phyloP scores from a whole-genome alignment of 1,139 yeast genomes.

The Geotrichum phurueaensis region DNA sequence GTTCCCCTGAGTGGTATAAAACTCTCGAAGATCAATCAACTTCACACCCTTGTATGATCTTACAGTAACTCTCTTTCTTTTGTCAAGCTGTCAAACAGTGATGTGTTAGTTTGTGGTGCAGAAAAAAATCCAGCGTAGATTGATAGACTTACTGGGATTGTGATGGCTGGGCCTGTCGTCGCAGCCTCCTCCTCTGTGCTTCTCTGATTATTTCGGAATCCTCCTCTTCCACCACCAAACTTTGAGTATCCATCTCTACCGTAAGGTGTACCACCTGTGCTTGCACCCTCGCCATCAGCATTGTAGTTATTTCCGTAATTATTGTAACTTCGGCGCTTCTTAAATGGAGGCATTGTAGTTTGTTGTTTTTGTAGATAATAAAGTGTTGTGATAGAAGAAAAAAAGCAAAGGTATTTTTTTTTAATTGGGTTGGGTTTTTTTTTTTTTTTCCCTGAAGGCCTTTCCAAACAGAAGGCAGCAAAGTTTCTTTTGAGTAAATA shows the following conservation, averaged over 20 bases:
- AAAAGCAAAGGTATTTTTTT: neutral
- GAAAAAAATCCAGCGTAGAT: neutral
- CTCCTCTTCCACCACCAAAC: conserved; percentile 9
- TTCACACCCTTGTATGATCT: conserved; percentile 59
- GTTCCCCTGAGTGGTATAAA: conserved; percentile 51
- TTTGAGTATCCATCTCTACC: conserved; percentile 8
- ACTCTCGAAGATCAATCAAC: conserved; percentile 77
- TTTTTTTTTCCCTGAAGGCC: neutral
- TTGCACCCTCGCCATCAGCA: neutral
- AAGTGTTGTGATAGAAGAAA: neutral
- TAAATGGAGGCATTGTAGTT: conserved; percentile 12
- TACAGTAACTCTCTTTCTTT: conserved; percentile 65
- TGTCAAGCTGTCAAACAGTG: conserved; percentile 43
- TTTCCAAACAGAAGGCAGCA: neutral
- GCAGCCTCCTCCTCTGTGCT: conserved; percentile 5
- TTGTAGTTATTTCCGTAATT: conserved; percentile 1
- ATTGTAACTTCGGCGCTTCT: conserved; percentile 4
- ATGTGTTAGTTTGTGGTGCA: neutral
- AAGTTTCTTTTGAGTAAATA: neutral
- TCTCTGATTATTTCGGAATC: neutral
- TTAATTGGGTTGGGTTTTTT: neutral
- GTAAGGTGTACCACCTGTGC: conserved; percentile 7
- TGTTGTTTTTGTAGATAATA: neutral
- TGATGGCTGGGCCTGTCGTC: conserved; percentile 12
- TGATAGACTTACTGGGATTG: conserved; percentile 12